Conservation (phyloP, 257 asterid species). For the Solanum rostratum region DNA sequence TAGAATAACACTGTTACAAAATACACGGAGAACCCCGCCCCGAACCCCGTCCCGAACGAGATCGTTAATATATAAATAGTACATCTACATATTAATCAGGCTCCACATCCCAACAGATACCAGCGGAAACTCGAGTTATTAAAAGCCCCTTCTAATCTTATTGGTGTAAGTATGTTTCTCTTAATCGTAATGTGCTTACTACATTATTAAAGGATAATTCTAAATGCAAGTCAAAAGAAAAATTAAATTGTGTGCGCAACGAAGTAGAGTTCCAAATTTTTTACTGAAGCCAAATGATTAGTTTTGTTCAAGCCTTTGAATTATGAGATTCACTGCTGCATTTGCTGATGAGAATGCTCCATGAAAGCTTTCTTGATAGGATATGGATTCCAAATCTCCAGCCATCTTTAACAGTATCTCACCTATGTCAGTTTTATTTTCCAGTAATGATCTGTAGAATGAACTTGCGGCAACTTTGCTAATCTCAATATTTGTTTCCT, state of each 20-base stretch:
- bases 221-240: neutral
- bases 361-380: conserved; percentile 91
- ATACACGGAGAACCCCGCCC: no score
- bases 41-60: no score
- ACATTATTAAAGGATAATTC: neutral
- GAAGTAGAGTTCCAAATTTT: neutral
- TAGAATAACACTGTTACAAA: no score
- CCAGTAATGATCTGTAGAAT: conserved; percentile 48
- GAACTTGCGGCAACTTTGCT: conserved; percentile 67
- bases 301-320: conserved; percentile 43
- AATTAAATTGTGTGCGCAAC: neutral
- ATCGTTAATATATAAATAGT: no score
- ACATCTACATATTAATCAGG: no score
- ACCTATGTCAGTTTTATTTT: conserved; percentile 52
- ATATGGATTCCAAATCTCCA: conserved; percentile 57
- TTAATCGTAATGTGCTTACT: neutral
- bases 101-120: no score
- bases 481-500: conserved; percentile 63
- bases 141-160: neutral
- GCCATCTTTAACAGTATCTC: conserved; percentile 76
- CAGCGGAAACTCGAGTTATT: neutral
- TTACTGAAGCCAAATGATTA: neutral
- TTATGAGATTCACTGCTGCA: conserved; percentile 71
- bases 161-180: neutral
- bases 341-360: conserved; percentile 94